phyloP scores from a whole-genome alignment of 2,329 filamentous ascomycete species.

The Aspergillus floridensis region DNA sequence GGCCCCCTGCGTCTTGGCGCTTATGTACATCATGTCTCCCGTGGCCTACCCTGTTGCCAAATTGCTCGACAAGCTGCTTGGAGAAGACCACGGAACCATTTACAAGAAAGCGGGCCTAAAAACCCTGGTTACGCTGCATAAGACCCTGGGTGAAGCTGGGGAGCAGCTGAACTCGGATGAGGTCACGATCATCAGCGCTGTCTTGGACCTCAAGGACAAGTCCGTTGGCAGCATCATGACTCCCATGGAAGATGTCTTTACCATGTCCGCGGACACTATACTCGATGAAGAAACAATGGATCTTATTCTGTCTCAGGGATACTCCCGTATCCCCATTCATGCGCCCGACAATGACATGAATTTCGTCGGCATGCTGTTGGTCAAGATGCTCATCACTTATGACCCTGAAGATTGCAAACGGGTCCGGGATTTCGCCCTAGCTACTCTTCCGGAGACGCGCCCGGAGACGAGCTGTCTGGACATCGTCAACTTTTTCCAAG shows the following conservation, averaged over 20 bases:
- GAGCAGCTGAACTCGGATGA: conserved; percentile 95
- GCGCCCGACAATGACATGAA: conserved; percentile 78
- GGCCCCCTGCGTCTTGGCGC: conserved; percentile 76
- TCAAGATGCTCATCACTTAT: conserved; percentile 98
- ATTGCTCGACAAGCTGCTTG: conserved; percentile 86
- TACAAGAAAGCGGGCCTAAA: conserved; percentile 99
- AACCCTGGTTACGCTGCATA: conserved; percentile 91
- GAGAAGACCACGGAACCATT: conserved; percentile 90
- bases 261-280: conserved; percentile 90
- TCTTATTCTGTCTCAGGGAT: conserved; percentile 85
- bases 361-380: conserved; percentile 95
- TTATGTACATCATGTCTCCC: conserved; percentile 91
- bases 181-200: conserved; percentile 97
- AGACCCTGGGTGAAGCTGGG: conserved; percentile 77
- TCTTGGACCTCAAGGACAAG: conserved; percentile 94
- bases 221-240: conserved; percentile 96
- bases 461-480: conserved; percentile 96
- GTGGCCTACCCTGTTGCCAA: conserved; percentile 95
- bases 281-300: conserved; percentile 95
- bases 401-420: conserved; percentile 88
- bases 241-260: conserved; percentile 95
- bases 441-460: conserved; percentile 89
- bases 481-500: conserved; percentile 99
- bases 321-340: conserved; percentile 93
- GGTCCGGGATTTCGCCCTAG: conserved; percentile 86